phyloP scores from a whole-genome alignment of 192 early-diverging fungal species.

The Irineochytrium annulatum region DNA sequence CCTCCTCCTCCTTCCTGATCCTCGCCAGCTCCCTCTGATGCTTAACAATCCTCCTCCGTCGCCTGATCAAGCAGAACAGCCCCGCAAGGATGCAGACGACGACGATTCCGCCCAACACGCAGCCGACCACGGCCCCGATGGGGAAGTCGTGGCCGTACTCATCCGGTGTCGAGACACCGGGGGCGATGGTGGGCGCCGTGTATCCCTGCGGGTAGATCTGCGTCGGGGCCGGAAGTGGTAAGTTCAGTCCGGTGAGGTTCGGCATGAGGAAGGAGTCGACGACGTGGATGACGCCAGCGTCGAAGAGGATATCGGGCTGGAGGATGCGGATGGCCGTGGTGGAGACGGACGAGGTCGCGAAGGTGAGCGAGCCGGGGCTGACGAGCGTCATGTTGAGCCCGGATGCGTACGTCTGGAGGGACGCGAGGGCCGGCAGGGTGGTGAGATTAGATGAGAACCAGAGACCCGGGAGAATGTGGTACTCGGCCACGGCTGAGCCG shows the following conservation, averaged over 20 bases:
- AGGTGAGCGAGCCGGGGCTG: neutral
- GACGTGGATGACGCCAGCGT: constrained; percentile 29
- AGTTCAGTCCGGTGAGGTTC: no score
- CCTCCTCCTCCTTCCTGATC: neutral
- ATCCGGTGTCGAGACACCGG: neutral
- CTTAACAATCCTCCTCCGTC: constrained; percentile 24
- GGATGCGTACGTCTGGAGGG: constrained; percentile 10
- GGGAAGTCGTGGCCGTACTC: constrained; percentile 21
- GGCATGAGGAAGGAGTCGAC: constrained; percentile 20
- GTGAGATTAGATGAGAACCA: neutral
- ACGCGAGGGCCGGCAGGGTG: neutral
- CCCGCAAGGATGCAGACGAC: constrained; percentile 6
- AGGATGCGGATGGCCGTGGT: constrained; percentile 5
- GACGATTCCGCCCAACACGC: constrained; percentile 17
- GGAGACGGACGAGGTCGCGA: constrained; percentile 3
- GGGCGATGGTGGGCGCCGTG: neutral
- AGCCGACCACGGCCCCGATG: constrained; percentile 18
- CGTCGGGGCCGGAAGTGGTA: neutral
- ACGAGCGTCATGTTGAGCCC: neutral
- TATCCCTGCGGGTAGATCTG: neutral
- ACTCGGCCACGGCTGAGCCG: constrained; percentile 9
- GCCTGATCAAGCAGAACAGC: constrained; percentile 3
- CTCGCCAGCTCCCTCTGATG: constrained; percentile 5
- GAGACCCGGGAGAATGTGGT: constrained; percentile 19
- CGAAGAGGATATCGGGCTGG: constrained; percentile 21